Base-by-base conservation (phyloP, 495 filamentous ascomycete genomes). In the Talaromyces liani region DNA sequence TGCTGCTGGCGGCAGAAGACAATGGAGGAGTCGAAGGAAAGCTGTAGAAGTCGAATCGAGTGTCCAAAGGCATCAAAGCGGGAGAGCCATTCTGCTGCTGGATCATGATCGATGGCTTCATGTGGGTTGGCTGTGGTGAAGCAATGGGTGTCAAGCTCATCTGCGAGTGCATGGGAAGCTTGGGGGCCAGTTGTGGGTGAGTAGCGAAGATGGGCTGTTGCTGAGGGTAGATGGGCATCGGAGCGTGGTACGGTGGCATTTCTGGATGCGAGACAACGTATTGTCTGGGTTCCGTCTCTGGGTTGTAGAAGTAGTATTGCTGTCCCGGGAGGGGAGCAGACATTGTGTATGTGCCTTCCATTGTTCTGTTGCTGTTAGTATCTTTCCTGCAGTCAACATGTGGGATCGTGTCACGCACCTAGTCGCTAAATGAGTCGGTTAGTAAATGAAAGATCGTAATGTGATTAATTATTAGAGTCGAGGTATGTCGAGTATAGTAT, bases 11-110 rank as follows among this genome's bases (percentile, higher is more conserved):
- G 14, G 91, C 87, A 6, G 88, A 85, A 9, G 93, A 97, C 62
- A 97, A 81, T 14, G 93, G 90, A 59, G 94, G 94, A 53, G 94
- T 97, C 1, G 91, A 85, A 9, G 93, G 92, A 72, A 90, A 93
- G 72, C 84, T 87, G 65, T 88, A 87, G 67, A 87, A 79, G 64
- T 92, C 87, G 60, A 90, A 85, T 64, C 93, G 87, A 41, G 93
- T 92, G 65, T 96, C 89, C 67, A 97, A 77, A 6, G 85, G 82
- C 79, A 91, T 85, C 69, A 93, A 79, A 62, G 83, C 84, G 6
- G 88, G 88, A 33, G 87, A 87, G 60, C 87, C 87, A 22, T 64
- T 25, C 16, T 59, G 57, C 65, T 88, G 85, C 65, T 88, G 85
- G 54, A 90, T 75, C 34, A 92, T 78, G 63, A 91, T 87, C n/a